These are phyloP conservation scores for Annulohypoxylon bovei DNA, from an alignment of 495 filamentous ascomycete species.

Conservation along the genomic window DNA sequence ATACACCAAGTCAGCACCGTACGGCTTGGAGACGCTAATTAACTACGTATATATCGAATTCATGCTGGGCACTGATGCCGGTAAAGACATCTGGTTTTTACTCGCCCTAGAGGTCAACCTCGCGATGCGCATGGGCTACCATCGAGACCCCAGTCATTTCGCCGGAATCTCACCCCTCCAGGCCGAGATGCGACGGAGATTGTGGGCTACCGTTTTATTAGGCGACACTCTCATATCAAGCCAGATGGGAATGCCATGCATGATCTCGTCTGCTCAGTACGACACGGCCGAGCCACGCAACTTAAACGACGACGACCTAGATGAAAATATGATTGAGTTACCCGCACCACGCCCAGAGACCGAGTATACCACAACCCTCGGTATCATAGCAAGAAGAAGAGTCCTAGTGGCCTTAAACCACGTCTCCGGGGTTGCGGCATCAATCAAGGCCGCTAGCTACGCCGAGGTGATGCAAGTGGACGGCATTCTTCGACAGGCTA, in stretches of 20 bases:
- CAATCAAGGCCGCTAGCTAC: slow-evolving; percentile 44
- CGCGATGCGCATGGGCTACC: slow-evolving; percentile 55
- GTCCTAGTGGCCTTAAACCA: slow-evolving; percentile 57
- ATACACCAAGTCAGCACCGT: slow-evolving; percentile 54
- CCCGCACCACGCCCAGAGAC: slow-evolving; percentile 51
- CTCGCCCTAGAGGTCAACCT: slow-evolving; percentile 50
- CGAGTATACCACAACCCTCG: slow-evolving; percentile 44
- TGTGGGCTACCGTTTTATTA: slow-evolving; percentile 52
- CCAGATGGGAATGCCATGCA: slow-evolving; percentile 52
- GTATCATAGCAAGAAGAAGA: slow-evolving; percentile 29
- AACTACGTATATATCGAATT: slow-evolving; percentile 13
- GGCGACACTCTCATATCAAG: slow-evolving; percentile 50
- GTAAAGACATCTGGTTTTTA: slow-evolving; percentile 54
- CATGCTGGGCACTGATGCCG: neutral
- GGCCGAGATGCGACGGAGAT: slow-evolving; percentile 55
- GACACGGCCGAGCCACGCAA: slow-evolving; percentile 54
- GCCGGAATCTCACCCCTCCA: slow-evolving; percentile 50
- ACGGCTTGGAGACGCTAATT: slow-evolving; percentile 55
- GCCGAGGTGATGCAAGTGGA: slow-evolving; percentile 54
- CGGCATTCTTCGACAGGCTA: slow-evolving; percentile 46
- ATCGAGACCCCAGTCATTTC: slow-evolving; percentile 53
- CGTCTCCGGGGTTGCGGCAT: slow-evolving; percentile 49
- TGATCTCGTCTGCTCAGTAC: slow-evolving; percentile 39
- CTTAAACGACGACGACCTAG: slow-evolving; percentile 51
- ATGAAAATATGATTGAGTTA: slow-evolving; percentile 44